Conservation (phyloP, 345 rosid genomes). For the Sapria himalayana region DNA sequence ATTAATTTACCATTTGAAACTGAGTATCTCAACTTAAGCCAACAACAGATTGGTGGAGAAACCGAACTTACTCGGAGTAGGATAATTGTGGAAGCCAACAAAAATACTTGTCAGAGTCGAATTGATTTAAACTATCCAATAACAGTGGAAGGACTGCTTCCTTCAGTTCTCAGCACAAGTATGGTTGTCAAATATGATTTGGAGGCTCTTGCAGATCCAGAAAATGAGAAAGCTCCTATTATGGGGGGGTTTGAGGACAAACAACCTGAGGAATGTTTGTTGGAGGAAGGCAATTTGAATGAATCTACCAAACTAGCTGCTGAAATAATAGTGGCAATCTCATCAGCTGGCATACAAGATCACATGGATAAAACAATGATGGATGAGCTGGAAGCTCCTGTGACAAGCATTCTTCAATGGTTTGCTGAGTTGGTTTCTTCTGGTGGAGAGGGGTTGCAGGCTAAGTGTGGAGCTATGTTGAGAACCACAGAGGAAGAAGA, state of each 20-base stretch:
- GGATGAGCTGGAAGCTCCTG: conserved; percentile 16
- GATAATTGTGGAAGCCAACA: no score
- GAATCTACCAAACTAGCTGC: conserved; percentile 41
- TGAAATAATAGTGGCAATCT: conserved; percentile 61
- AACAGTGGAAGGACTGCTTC: conserved; percentile 34
- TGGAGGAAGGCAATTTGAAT: no score
- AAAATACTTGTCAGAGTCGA: no score
- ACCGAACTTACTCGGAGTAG: no score
- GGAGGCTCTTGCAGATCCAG: conserved; percentile 47
- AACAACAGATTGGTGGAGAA: conserved; percentile 18
- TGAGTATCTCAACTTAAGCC: conserved; percentile 20
- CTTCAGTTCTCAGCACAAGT: conserved; percentile 12
- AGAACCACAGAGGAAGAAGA: conserved; percentile 22
- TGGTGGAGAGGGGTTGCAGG: conserved; percentile 30
- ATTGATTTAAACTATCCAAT: conserved; percentile 59
- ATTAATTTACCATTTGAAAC: conserved; percentile 68
- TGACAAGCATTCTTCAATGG: conserved; percentile 41
- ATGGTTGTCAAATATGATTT: conserved; percentile 33
- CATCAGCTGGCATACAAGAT: conserved; percentile 14
- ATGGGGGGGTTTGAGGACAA: no score
- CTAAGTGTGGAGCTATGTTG: conserved; percentile 18
- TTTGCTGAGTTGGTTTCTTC: conserved; percentile 44
- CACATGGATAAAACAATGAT: conserved; percentile 17
- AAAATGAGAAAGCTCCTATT: conserved; percentile 26
- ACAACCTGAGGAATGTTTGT: no score